A percentile compares a stretch with the other conserved stretches of the same genome.
phyloP scores from a whole-genome alignment of 768 basidiomycete genomes.

The Mycena filopes region DNA sequence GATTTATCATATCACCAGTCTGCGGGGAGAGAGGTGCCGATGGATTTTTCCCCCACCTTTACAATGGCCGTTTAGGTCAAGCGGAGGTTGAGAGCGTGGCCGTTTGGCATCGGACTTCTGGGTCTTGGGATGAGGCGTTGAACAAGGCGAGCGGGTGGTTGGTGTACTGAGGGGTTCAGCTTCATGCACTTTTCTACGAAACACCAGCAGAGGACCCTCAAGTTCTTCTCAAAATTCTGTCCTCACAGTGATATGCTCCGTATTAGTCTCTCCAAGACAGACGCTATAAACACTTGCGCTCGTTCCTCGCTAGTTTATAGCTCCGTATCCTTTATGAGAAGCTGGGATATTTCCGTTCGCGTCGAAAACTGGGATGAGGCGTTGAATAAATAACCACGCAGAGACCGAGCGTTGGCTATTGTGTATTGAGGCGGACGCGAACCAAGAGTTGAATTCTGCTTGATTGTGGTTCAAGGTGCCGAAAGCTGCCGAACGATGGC shows the following conservation, averaged over 20 bases:
- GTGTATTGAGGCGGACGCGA: too few species aligned
- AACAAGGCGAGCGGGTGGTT: conserved; percentile 42
- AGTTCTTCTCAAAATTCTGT: conserved; percentile 56
- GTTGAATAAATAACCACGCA: conserved; percentile 25
- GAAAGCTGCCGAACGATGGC: background rate
- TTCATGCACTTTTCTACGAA: conserved; percentile 70
- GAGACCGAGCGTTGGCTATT: conserved; percentile 45
- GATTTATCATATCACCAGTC: conserved; percentile 38
- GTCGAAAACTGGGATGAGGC: conserved; percentile 47
- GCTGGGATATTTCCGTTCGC: conserved; percentile 65
- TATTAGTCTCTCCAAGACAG: too few species aligned
- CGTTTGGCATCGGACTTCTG: conserved; percentile 39
- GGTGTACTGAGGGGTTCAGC: conserved; percentile 48
- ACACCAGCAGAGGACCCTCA: conserved; percentile 49
- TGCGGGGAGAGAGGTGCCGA: conserved; percentile 58
- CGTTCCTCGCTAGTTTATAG: too few species aligned
- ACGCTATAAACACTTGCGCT: too few species aligned
- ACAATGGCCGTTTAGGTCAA: conserved; percentile 56
- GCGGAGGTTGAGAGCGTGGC: conserved; percentile 56
- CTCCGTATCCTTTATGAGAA: conserved; percentile 58
- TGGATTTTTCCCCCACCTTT: conserved; percentile 65
- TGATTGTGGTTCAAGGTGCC: too few species aligned
- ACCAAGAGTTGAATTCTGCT: too few species aligned
- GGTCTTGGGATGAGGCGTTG: conserved; percentile 45
- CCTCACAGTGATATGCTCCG: too few species aligned